Conservation (phyloP, 768 basidiomycete genomes). For the Suillus variegatus region DNA sequence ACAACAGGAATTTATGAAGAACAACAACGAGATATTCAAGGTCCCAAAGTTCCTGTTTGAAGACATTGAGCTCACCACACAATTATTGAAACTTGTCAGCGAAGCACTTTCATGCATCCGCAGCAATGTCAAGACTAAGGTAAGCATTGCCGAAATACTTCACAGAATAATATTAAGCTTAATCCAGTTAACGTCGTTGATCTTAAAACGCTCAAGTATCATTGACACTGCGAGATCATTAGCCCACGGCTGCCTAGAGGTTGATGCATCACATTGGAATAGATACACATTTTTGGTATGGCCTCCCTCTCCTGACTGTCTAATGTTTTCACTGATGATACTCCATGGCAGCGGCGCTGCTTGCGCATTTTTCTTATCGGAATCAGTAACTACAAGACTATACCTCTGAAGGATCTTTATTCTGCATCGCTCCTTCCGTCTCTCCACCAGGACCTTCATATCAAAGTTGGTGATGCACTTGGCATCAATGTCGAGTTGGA, state of each 20-base stretch:
- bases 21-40: constrained; percentile 4
- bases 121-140: neutral
- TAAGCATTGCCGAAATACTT: neutral
- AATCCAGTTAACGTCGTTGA: neutral
- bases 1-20: constrained; percentile 8
- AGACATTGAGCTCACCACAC: neutral
- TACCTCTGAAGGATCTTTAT: neutral
- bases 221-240: constrained; percentile 1
- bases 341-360: neutral
- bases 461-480: constrained; percentile 2
- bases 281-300: constrained; percentile 7
- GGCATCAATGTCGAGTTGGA: neutral
- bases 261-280: constrained; percentile 6
- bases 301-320: neutral
- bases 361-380: neutral
- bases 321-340: neutral
- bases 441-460: neutral
- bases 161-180: neutral
- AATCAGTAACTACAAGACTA: neutral
- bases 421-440: neutral
- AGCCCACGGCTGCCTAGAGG: constrained; percentile 1
- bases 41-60: constrained; percentile 3
- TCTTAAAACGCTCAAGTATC: constrained; percentile 4
- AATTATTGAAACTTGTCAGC: constrained; percentile 1
- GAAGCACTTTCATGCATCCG: neutral